Evolutionary conservation across 441 rosid species (phyloP).

Genomic region (Croton laevigatus): DNA sequence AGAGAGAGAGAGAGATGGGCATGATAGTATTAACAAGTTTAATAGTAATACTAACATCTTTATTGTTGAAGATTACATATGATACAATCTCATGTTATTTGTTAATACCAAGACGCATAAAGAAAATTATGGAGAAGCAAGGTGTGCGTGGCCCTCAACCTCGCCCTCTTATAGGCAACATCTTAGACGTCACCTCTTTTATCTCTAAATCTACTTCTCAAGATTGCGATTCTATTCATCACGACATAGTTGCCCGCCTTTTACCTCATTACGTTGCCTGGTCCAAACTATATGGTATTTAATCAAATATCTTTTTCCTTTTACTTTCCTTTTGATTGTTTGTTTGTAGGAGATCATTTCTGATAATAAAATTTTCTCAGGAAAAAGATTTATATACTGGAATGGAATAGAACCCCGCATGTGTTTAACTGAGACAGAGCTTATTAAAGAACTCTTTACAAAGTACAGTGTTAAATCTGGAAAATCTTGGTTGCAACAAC

Average conservation of each 20-base stretch:
- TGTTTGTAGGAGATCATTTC: too few species aligned
- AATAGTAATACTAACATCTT: slow-evolving; percentile 28
- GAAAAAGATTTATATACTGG: slow-evolving; percentile 85
- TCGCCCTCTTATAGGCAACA: slow-evolving; percentile 67
- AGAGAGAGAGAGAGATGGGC: slow-evolving; percentile 13
- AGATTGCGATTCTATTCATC: slow-evolving; percentile 57
- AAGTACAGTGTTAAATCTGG: slow-evolving; percentile 73
- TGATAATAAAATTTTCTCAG: slow-evolving; percentile 27
- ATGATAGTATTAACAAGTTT: slow-evolving; percentile 33
- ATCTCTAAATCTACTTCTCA: slow-evolving; percentile 55
- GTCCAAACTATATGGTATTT: slow-evolving; percentile 71
- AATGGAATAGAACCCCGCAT: slow-evolving; percentile 84
- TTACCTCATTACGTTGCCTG: slow-evolving; percentile 78
- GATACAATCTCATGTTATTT: slow-evolving; percentile 61
- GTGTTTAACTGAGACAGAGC: slow-evolving; percentile 67
- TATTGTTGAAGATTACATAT: slow-evolving; percentile 39
- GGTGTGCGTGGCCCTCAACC: slow-evolving; percentile 89
- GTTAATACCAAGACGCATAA: slow-evolving; percentile 71
- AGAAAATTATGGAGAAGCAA: slow-evolving; percentile 66
- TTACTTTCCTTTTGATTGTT: too few species aligned
- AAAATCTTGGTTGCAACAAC: slow-evolving; percentile 87
- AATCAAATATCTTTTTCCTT: neutral
- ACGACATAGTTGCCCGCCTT: slow-evolving; percentile 72
- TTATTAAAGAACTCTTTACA: slow-evolving; percentile 68
- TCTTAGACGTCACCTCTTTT: slow-evolving; percentile 53